Percentiles rank a stretch among this genome's conserved stretches.
Conservation (phyloP, 116 monocot genomes). For the Thalassia testudinum region DNA sequence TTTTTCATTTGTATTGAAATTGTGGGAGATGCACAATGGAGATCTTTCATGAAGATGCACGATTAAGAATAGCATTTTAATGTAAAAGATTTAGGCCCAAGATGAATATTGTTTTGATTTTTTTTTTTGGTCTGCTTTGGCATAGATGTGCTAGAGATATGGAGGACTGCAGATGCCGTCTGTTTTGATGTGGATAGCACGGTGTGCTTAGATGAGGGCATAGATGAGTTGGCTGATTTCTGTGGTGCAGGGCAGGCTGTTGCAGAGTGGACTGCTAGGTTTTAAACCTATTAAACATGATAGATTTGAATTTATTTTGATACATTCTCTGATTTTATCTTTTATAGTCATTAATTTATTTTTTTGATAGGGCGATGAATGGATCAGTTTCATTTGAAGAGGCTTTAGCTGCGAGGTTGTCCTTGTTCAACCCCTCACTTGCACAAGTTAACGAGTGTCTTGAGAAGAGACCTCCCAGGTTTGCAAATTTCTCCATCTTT, state of each 20-base stretch:
- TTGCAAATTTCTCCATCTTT: not conserved
- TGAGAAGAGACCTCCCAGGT: conserved; percentile 84
- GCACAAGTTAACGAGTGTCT: conserved; percentile 61
- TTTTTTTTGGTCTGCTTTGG: no score
- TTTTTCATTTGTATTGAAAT: no score
- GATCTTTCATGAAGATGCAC: no score
- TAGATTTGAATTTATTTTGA: not conserved
- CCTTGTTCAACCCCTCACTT: conserved; percentile 74
- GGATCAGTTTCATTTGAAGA: conserved; percentile 94
- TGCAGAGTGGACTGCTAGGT: conserved; percentile 92
- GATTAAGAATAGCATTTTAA: no score
- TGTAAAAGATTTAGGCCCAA: no score
- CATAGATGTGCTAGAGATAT: conserved; percentile 62
- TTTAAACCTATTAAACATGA: not conserved
- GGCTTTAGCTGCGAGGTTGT: conserved; percentile 80
- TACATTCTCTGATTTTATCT: not conserved
- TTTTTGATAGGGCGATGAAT: conserved; percentile 75
- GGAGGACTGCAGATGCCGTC: conserved; percentile 72
- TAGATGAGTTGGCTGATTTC: conserved; percentile 95
- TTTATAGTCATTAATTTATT: not conserved
- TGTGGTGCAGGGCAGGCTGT: conserved; percentile 96
- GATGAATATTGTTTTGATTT: no score
- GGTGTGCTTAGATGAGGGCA: conserved; percentile 92
- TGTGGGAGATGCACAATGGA: no score
- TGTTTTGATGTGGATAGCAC: conserved; percentile 99